Base-by-base conservation (phyloP, 2,329 filamentous ascomycete species). In the Fusarium euwallaceae region DNA sequence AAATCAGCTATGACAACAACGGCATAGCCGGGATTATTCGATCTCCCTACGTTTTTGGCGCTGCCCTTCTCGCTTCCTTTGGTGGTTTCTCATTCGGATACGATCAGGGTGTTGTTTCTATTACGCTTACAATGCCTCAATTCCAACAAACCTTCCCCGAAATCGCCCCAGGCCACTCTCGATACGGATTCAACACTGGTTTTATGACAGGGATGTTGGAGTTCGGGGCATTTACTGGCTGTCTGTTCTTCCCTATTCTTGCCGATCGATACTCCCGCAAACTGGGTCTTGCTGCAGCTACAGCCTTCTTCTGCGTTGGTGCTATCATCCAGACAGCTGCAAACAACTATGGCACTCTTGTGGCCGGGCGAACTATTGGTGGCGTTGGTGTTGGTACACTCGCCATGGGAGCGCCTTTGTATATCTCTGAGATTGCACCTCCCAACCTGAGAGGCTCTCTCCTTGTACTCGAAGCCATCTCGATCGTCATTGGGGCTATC, bases 351-450 rank as follows among this genome's bases (percentile, higher is more conserved):
- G 82, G 82, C 34, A 80, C 82, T 53, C 88, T 91, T 64, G 82
- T 90, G 6, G 88, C 84, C 34, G 89, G 89, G 29, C 83, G 89
- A 24, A 89, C 90, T 74, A 83, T 91, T 65, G 89, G 89, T 68
- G 51, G 51, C 3, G 32, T 56, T 16, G 51, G 51, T 4, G 51
- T 56, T 5, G 51, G 51, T 4, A 56, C 51, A 5, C 51, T 56
- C 6, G 51, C 51, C 20, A 56, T 56, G 51, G 69, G 66, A 11
- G 78, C 78, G 4, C 74, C 75, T 6, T 45, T 78, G 2, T 69
- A 72, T 24, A 86, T 80, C 22, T 77, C 77, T 39, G 79, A 80
- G 69, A 75, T 81, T 37, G 69, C 80, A 2, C 79, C 80, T 2
- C 78, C 79, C 11, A 74, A 81, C 37, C 69, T 78, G 14, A 66